Base-by-base conservation (phyloP, 2,329 filamentous ascomycete species). In the Achaetomium macrosporum region DNA sequence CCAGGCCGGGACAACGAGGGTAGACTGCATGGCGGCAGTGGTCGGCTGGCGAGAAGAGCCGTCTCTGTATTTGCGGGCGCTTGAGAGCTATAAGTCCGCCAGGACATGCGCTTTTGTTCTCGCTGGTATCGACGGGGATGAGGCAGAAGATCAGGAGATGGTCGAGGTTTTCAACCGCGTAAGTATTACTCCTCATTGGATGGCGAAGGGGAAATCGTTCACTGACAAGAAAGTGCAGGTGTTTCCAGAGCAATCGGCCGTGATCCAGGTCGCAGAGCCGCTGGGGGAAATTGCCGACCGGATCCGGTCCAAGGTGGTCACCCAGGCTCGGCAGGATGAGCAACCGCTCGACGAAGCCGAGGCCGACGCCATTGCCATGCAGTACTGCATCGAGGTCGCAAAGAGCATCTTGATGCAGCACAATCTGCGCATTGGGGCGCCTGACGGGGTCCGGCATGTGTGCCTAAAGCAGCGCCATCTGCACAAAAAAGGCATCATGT, bases 401-500 rank as follows among this genome's bases (percentile, higher is more conserved):
- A 53, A 49, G 7, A 29, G 30, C 19, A 53, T 54, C 29, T 31
- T 56, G 8, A 30, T 35, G 16, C 35, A 53, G 16, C 54, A 56
- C 47, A 33, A 50, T n/a, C 31, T 56, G 5, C 42, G 43, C 10
- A 53, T 56, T 15, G 47, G 47, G 5, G 41, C 43, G 11, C 54
- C 54, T 5, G 39, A 47, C 15, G 43, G 46, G 2, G 52, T 56
- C 33, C 47, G 47, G 1, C 43, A 51, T 10, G 40, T 56, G 43
- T 56, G 51, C n/a, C 50, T 56, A 29, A 53, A 48, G 33, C 51
- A 56, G 35, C 54, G 54, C 13, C 54, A 56, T 25, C 48, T 56
- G 54, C 54, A 56, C 41, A 56, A 56, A n/a, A 56, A 56, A 11
- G 54, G 50, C 5, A 56, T 56, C 50, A 56, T 56, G 54, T 56